Evolutionary conservation across 2,329 filamentous ascomycete genomes (phyloP).

Genomic region (Daldinia eschscholtzii): DNA sequence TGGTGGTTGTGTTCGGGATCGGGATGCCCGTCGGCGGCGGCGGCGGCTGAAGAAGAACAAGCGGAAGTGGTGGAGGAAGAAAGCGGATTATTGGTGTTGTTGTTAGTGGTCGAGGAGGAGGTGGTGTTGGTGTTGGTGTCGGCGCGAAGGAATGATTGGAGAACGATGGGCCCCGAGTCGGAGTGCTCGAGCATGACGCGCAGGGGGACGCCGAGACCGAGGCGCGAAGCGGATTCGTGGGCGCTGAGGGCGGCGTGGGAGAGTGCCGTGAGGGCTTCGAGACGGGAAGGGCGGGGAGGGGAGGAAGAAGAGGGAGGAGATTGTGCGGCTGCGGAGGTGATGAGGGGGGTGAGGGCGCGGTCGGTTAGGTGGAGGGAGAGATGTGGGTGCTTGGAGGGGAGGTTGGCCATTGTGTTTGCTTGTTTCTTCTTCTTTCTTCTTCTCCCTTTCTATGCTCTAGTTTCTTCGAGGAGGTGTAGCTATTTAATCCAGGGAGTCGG

Average conservation of each 20-base stretch:
- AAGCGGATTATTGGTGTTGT: slow-evolving; percentile 10
- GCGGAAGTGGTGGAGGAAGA: neutral
- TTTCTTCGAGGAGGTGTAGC: neutral
- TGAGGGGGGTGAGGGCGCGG: slow-evolving; percentile 67
- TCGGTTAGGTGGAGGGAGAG: slow-evolving; percentile 70
- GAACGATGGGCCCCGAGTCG: slow-evolving; percentile 52
- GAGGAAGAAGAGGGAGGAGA: neutral
- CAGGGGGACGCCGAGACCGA: slow-evolving; percentile 66
- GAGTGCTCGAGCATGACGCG: slow-evolving; percentile 71
- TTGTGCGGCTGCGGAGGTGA: slow-evolving; percentile 57
- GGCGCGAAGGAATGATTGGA: slow-evolving; percentile 49
- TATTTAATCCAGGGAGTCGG: neutral
- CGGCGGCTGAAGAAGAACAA: neutral
- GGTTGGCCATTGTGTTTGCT: slow-evolving; percentile 55
- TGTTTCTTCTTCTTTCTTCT: slow-evolving; percentile 5
- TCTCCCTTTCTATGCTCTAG: neutral
- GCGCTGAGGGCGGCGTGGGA: slow-evolving; percentile 66
- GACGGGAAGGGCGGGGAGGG: slow-evolving; percentile 52
- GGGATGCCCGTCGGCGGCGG: neutral
- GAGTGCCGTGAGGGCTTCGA: slow-evolving; percentile 65
- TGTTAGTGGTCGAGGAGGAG: slow-evolving; percentile 2
- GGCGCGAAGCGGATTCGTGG: slow-evolving; percentile 65
- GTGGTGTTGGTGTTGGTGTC: slow-evolving; percentile 7
- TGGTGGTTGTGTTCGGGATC: neutral
- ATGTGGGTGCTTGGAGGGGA: slow-evolving; percentile 63